Conservation (phyloP, 202 grass and related monocot genomes). For the Panicum hallii region DNA sequence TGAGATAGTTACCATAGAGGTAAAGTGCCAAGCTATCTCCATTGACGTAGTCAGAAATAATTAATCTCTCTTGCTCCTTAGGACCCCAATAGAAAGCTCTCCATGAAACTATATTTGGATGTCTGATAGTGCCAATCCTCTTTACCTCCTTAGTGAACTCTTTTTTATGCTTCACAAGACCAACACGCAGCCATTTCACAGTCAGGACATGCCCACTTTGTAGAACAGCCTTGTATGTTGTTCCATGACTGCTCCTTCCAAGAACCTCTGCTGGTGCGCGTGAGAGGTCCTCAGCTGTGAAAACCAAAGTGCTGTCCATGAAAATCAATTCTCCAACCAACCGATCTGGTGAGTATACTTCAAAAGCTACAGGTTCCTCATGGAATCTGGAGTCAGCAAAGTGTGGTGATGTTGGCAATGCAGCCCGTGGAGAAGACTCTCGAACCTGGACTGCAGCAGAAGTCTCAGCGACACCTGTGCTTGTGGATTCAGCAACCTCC, state of each 20-base stretch:
- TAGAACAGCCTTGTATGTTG: slow-evolving; percentile 84
- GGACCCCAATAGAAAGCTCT: slow-evolving; percentile 95
- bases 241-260: slow-evolving; percentile 96
- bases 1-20: slow-evolving; percentile 85
- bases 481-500: slow-evolving; percentile 54
- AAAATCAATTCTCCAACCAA: slow-evolving; percentile 89
- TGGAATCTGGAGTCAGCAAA: slow-evolving; percentile 59
- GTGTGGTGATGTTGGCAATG: slow-evolving; percentile 59
- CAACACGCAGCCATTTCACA: slow-evolving; percentile 96
- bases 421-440: slow-evolving; percentile 55
- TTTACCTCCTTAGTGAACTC: slow-evolving; percentile 94
- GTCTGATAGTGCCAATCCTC: slow-evolving; percentile 77
- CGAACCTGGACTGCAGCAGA: slow-evolving; percentile 45
- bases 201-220: slow-evolving; percentile 83
- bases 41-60: slow-evolving; percentile 85
- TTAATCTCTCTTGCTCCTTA: slow-evolving; percentile 95
- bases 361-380: slow-evolving; percentile 66
- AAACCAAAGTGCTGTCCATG: slow-evolving; percentile 77
- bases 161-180: slow-evolving; percentile 90
- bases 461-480: slow-evolving; percentile 45
- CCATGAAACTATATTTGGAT: slow-evolving; percentile 90
- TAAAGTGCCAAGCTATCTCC: slow-evolving; percentile 89
- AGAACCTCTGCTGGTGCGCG: slow-evolving; percentile 93
- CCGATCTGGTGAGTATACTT: slow-evolving; percentile 88
- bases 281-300: slow-evolving; percentile 94